Evolutionary conservation across 768 basidiomycete species (phyloP), one percentile per base, ranked within the genome.

Genomic region (Tulasnella sp.): DNA sequence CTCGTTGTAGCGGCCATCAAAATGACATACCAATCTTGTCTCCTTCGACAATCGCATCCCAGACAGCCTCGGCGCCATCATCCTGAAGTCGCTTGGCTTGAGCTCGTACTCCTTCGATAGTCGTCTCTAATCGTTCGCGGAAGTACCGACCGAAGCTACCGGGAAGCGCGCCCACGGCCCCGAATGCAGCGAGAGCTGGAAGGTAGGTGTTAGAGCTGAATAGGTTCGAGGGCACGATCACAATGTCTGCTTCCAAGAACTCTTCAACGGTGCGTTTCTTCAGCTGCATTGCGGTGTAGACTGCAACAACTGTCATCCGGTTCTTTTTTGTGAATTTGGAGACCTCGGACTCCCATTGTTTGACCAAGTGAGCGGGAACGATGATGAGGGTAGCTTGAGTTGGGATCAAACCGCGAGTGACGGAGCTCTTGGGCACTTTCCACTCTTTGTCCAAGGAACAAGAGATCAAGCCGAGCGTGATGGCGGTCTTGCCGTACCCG

Each of bases 401-500:
- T 5, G 78, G 40, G 70, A 79, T 78, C 44, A 81, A 70, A 40
- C 83, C 83, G 26, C 39, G 16, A 5, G 82, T 81, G 29, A 32
- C 57, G 26, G 61, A 70, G 32, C 61, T 29, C 6, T 79, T 78
- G 15, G 83, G 81, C 3, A 40, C 37, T 13, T 86, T 85, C 79
- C 87, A 85, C 74, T 87, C 86, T 39, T 86, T 83, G 80, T 92
- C 90, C 80, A 93, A 84, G 29, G 90, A 87, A 82, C 91, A 91
- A 81, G 95, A 93, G 80, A 98, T 92, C 79, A 98, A 87, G 26
- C 92, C 96, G 39, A 98, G 88, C 2, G 94, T 95, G 80, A 98
- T 96, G 29, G 95, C 96, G 0, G 96, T 98, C 85, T 98, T 98
- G 23, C 96, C 96, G 82, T 98, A 98, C 73, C 96, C 96, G 79